phyloP scores from a whole-genome alignment of 208 protist species.

The Angomonas ambiguus region DNA sequence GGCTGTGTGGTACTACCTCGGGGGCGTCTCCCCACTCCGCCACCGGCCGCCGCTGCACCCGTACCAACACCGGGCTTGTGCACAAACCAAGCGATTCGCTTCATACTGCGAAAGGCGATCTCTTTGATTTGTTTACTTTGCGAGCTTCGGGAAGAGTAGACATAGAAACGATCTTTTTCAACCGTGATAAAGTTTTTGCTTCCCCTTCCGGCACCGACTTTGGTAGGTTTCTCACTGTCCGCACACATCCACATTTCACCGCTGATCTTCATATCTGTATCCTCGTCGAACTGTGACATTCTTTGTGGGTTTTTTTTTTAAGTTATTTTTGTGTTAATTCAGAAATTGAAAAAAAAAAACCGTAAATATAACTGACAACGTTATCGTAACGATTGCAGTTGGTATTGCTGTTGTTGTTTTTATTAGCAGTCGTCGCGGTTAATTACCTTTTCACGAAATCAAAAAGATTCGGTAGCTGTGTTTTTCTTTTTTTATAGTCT shows the following conservation, averaged over 20 bases:
- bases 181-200: constrained; percentile 72
- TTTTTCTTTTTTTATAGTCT: too few relatives aligned
- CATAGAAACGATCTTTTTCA: constrained; percentile 55
- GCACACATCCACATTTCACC: constrained; percentile 79
- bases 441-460: too few relatives aligned
- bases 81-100: constrained; percentile 63
- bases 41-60: neutral
- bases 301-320: neutral
- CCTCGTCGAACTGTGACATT: constrained; percentile 24
- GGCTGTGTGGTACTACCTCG: neutral
- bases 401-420: too few relatives aligned
- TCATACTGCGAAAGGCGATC: constrained; percentile 72
- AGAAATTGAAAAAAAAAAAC: neutral
- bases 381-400: too few relatives aligned
- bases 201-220: constrained; percentile 60
- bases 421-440: too few relatives aligned
- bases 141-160: constrained; percentile 53
- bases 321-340: neutral
- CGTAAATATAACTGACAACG: too few relatives aligned
- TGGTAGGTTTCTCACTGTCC: constrained; percentile 51
- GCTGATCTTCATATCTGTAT: constrained; percentile 61
- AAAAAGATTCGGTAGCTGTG: too few relatives aligned
- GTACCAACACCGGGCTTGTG: constrained; percentile 61
- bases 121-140: constrained; percentile 52
- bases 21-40: neutral